Evolutionary conservation across 2,329 filamentous ascomycete genomes (phyloP), one percentile per base, ranked within the genome.

Genomic region (Talaromyces sp.): DNA sequence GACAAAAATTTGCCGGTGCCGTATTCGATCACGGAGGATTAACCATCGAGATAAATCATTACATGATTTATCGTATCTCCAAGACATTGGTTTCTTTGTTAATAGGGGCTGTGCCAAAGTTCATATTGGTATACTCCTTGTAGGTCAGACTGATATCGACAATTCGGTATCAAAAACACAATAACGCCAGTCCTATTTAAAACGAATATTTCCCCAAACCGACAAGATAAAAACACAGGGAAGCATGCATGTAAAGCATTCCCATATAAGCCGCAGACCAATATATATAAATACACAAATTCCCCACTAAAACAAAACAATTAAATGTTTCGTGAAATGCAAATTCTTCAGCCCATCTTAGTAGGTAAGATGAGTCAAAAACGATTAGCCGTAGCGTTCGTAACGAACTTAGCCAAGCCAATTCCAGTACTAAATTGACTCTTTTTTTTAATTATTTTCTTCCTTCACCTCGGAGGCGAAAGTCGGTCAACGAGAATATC

Each of bases 401-500:
- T 40, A 40, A 3, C 36, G 12, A 40, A n/a, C n/a, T 7, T 1
- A n/a, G 14, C 4, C 14, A 14, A 36, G 14, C 34, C 12, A 12
- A 34, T 34, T 34, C 33, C 33, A 34, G 33, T 34, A 5, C 5
- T 14, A 5, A 40, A n/a, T 40, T 40, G 14, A 40, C 36, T n/a
- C 16, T 40, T 27, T 47, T 42, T 40, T 56, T 56, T 27, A 14
- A 34, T 16, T 51, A 56, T 36, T 56, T 42, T 56, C n/a, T 56
- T 27, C 44, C 44, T 27, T 47, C 44, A 47, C 30, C 50, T 5
- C 57, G 61, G n/a, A 62, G 53, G 7, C 61, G 61, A 12, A 62
- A 33, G 36, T 62, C 59, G 14, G 55, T 28, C 31, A 61, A 54
- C 18, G 58, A 56, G 51, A 65, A 61, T 47, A 62, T 57, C 10